A percentile compares a stretch with the other conserved stretches of the same genome.
These are phyloP conservation scores for Penicillium ucsense DNA, from an alignment of 495 filamentous ascomycete genomes.

Conservation along the genomic window DNA sequence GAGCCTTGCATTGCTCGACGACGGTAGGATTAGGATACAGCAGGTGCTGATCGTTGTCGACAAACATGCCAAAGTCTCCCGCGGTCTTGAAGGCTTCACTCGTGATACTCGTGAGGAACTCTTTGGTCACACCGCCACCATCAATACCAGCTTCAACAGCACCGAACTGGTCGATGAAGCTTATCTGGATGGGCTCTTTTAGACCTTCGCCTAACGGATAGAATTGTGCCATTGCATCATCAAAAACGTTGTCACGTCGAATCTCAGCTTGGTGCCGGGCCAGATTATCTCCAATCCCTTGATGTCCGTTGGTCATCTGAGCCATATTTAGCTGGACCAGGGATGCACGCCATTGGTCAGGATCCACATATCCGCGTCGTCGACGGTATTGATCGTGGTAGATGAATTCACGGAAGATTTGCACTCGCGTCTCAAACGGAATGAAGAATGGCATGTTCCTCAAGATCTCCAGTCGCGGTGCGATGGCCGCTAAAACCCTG, in stretches of 20 bases:
- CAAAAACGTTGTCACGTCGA: conserved; percentile 67
- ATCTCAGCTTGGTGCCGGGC: conserved; percentile 74
- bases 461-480: conserved; percentile 79
- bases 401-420: conserved; percentile 92
- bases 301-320: conserved; percentile 24
- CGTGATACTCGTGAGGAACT: conserved; percentile 88
- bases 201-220: conserved; percentile 71
- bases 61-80: conserved; percentile 51
- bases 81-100: conserved; percentile 69
- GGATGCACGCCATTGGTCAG: conserved; percentile 69
- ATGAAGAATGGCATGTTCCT: conserved; percentile 97
- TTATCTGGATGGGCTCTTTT: conserved; percentile 97
- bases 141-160: conserved; percentile 89
- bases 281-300: conserved; percentile 39
- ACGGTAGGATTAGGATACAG: conserved; percentile 81
- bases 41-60: conserved; percentile 79
- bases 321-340: conserved; percentile 34
- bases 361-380: conserved; percentile 64
- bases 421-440: conserved; percentile 82
- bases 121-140: conserved; percentile 94
- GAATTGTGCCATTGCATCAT: conserved; percentile 78
- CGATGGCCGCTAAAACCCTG: conserved; percentile 62
- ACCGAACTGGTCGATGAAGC: conserved; percentile 87
- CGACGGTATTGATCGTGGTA: conserved; percentile 68
- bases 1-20: conserved; percentile 61